Conservation (phyloP, 371 early-diverging fungal species). For the Capniomyces stellatus region DNA sequence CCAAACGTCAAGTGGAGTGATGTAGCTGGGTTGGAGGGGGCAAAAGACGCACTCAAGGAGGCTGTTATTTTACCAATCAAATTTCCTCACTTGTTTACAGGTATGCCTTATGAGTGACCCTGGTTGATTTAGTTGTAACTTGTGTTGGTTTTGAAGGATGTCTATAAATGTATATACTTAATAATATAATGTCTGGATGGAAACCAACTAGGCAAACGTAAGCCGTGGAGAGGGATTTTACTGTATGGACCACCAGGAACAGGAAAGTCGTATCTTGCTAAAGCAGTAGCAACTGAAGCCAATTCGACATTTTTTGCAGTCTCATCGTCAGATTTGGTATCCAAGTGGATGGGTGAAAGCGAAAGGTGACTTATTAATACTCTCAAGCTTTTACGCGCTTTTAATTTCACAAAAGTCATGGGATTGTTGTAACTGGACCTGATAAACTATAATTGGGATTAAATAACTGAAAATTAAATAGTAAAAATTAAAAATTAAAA, state of each 20-base stretch:
- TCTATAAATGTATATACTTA: no score
- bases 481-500: background rate
- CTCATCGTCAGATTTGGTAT: conserved; percentile 85
- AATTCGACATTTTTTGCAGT: conserved; percentile 90
- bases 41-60: conserved; percentile 72
- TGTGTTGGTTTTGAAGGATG: no score
- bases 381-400: background rate
- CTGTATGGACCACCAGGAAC: conserved; percentile 98
- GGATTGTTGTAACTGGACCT: no score
- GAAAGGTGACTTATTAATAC: conserved; percentile 44
- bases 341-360: conserved; percentile 97
- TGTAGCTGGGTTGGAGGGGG: conserved; percentile 94
- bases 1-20: conserved; percentile 94
- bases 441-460: no score
- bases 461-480: background rate
- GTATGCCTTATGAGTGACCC: no score
- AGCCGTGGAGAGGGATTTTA: conserved; percentile 95
- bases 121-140: no score
- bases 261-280: conserved; percentile 94
- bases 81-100: conserved; percentile 74
- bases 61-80: conserved; percentile 76
- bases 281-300: conserved; percentile 94
- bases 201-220: conserved; percentile 67
- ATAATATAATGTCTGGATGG: no score
- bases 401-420: no score